Percentiles rank a stretch among this genome's conserved stretches.
phyloP scores from a whole-genome alignment of 2,329 filamentous ascomycete genomes.

The Talaromyces sp. region DNA sequence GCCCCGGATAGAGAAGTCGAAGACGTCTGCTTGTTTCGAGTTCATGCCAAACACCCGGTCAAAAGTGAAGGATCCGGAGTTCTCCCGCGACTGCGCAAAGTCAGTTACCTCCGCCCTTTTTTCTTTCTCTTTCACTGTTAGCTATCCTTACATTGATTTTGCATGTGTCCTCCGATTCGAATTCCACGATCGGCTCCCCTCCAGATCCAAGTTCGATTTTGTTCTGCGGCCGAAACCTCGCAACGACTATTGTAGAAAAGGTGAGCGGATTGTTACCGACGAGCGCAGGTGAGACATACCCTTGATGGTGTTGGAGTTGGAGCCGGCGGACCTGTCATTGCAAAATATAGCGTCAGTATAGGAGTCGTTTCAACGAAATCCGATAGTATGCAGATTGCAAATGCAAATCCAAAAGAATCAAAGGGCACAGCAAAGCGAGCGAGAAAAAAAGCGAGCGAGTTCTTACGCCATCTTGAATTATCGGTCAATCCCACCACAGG shows the following conservation, averaged over 20 bases:
- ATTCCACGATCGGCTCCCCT: constrained; percentile 85
- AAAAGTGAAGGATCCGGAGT: constrained; percentile 84
- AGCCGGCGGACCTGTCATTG: background rate
- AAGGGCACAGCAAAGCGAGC: background rate
- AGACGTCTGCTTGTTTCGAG: constrained; percentile 86
- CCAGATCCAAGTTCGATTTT: constrained; percentile 85
- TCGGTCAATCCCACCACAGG: constrained; percentile 8
- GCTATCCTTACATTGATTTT: constrained; percentile 62
- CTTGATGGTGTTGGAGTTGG: constrained; percentile 48
- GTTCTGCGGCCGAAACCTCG: constrained; percentile 96
- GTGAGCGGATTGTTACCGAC: constrained; percentile 5
- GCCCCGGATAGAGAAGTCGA: constrained; percentile 93
- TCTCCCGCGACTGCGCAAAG: constrained; percentile 67
- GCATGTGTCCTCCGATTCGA: constrained; percentile 86
- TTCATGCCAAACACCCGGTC: constrained; percentile 96
- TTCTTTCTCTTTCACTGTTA: background rate
- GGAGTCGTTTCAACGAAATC: background rate
- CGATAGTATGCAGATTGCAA: background rate
- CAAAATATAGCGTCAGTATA: background rate
- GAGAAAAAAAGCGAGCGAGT: background rate
- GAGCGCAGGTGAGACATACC: constrained; percentile 35
- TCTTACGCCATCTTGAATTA: constrained; percentile 45
- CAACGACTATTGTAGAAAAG: constrained; percentile 63
- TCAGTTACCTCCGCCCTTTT: background rate
- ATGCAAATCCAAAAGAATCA: background rate